Percentiles rank a stretch among this genome's conserved stretches.
Evolutionary conservation across 2,329 filamentous ascomycete species (phyloP).

Genomic region (Venturia carpophila): DNA sequence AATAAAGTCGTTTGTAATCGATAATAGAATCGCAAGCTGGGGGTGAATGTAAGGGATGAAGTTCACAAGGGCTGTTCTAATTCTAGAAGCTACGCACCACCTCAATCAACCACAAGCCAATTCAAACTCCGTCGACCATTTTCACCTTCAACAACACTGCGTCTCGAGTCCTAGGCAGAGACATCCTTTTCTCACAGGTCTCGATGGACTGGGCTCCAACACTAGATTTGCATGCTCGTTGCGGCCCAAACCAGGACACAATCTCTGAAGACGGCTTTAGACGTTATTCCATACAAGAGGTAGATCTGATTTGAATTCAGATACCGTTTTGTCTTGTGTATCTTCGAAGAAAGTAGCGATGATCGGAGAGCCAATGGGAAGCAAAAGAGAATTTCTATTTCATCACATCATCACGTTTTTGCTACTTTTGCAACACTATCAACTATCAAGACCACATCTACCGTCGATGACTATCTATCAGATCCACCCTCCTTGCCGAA

Average conservation of each 20-base stretch:
- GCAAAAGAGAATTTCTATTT: no score
- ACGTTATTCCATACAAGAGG: not conserved
- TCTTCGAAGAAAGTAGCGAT: no score
- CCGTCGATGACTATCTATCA: no score
- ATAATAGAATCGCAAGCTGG: not conserved
- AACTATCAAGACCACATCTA: no score
- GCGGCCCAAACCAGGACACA: not conserved
- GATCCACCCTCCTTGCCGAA: slow-evolving; percentile 16
- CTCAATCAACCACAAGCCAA: not conserved
- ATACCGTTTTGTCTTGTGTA: not conserved
- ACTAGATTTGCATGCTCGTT: not conserved
- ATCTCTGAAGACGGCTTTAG: not conserved
- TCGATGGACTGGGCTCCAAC: not conserved
- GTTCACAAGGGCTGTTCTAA: not conserved
- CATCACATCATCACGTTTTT: no score
- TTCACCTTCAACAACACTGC: no score
- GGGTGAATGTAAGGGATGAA: not conserved
- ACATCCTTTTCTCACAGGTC: not conserved
- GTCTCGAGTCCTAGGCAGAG: no score
- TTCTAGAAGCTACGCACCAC: not conserved
- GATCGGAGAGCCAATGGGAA: no score
- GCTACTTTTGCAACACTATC: no score
- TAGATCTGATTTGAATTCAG: not conserved
- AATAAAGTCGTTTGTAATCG: not conserved
- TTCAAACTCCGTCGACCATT: not conserved